Conservation (phyloP, 257 asterid species). For the Ajuga chamaepitys region DNA sequence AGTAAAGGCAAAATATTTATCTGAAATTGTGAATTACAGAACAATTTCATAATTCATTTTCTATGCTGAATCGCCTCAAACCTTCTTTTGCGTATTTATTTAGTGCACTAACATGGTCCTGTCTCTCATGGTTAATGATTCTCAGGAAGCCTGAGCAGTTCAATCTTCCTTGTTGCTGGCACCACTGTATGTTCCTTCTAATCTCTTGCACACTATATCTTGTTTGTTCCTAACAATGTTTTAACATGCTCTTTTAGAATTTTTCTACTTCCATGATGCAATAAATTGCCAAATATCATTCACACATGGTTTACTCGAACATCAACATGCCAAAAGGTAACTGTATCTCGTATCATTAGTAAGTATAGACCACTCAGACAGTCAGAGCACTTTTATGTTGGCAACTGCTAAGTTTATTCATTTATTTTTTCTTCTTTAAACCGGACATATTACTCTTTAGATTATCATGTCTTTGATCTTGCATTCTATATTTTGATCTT, state of each 20-base stretch:
- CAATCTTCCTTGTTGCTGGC: constrained; percentile 90
- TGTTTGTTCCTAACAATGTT: neutral
- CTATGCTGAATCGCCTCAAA: neutral
- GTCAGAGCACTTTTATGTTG: neutral
- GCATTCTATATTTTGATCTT: neutral
- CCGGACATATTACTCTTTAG: neutral
- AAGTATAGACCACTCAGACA: neutral
- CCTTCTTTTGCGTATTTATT: constrained; percentile 2
- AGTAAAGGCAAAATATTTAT: neutral
- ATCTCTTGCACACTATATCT: constrained; percentile 5
- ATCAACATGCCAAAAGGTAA: neutral
- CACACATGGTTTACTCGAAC: neutral
- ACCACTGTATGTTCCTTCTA: constrained; percentile 63
- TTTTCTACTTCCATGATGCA: neutral
- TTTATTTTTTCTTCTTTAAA: neutral
- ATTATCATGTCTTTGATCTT: neutral
- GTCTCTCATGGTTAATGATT: neutral
- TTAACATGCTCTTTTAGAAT: neutral
- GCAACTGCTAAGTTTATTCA: neutral
- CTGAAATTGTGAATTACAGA: neutral
- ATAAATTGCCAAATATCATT: neutral
- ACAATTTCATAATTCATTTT: neutral
- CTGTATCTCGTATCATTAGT: neutral
- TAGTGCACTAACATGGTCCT: neutral
- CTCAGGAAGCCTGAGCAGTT: constrained; percentile 84